Evolutionary conservation across 495 filamentous ascomycete genomes (phyloP), one percentile per base, ranked within the genome.

Genomic region (Parachaetomium inaequale): DNA sequence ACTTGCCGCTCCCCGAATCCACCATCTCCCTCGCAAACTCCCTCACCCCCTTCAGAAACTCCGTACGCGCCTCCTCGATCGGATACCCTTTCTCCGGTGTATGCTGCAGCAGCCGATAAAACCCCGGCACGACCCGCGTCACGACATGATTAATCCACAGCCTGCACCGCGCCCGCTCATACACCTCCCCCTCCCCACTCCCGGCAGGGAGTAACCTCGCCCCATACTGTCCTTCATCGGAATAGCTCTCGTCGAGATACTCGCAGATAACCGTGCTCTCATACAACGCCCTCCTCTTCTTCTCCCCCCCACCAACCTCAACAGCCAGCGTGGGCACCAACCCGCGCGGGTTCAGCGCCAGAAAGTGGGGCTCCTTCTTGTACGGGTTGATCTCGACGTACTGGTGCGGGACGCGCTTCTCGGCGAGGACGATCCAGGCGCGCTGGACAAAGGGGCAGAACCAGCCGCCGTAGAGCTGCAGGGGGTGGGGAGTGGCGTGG

Each of bases 381-480:
- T 89, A 89, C 6, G 88, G 88, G 69, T 89, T 88, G 65, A 87
- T 79, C 67, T 92, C 86, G 65, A 89, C 80, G 71, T 88, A 90
- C 68, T 90, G 81, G 69, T 90, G 85, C 43, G 85, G 84, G 55
- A 88, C 85, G n/a, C 76, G 59, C 67, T 91, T 90, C 73, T 91
- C 87, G 66, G 82, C 82, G 38, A 91, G 76, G 14, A 84, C 82
- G 59, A 86, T 81, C 84, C 86, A 90, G 23, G 81, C 78, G 14
- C 86, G 80, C 71, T 90, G 86, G 6, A 89, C 81, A 63, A 81
- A 82, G 19, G 80, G 80, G 66, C 79, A 82, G 72, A 83, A 83
- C 78, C 78, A 81, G 21, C 72, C 74, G 38, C 74, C 78, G 70
- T 81, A 79, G 17, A 81, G 70, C 61, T 78, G 77, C n/a, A 81